phyloP scores from a whole-genome alignment of 352 stramenopile species.

The Elongisporangium undulatum region DNA sequence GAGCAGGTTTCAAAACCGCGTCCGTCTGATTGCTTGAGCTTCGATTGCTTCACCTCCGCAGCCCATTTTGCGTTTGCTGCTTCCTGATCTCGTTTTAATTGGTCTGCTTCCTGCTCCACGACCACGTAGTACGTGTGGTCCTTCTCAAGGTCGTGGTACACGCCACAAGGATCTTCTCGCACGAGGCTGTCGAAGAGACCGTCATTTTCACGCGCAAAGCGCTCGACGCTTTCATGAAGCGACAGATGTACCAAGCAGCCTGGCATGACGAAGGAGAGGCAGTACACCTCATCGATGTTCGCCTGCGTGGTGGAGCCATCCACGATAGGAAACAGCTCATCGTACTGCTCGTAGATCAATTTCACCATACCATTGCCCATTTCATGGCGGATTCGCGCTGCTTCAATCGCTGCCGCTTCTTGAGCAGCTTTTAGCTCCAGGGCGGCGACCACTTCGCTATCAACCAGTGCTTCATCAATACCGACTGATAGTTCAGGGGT shows the following conservation, averaged over 20 bases:
- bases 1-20: slow-evolving; percentile 81
- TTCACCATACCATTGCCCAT: slow-evolving; percentile 56
- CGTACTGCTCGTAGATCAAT: slow-evolving; percentile 87
- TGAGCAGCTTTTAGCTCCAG: background rate
- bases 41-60: slow-evolving; percentile 20
- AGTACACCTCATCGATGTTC: slow-evolving; percentile 82
- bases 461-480: background rate
- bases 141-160: slow-evolving; percentile 63
- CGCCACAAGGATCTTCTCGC: slow-evolving; percentile 62
- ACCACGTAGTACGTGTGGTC: slow-evolving; percentile 79
- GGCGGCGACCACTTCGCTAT: background rate
- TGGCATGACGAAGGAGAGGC: slow-evolving; percentile 87
- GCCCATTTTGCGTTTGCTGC: slow-evolving; percentile 49
- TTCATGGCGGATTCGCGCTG: background rate
- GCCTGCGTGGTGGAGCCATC: slow-evolving; percentile 73
- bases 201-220: slow-evolving; percentile 42
- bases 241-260: slow-evolving; percentile 80
- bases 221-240: slow-evolving; percentile 34
- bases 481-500: no score
- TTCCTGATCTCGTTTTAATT: slow-evolving; percentile 61
- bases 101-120: slow-evolving; percentile 74
- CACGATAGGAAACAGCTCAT: slow-evolving; percentile 77
- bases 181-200: slow-evolving; percentile 55
- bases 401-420: background rate
- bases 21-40: slow-evolving; percentile 43